These are phyloP conservation scores for Pseudomonodictys pantanalensis DNA, from an alignment of 495 filamentous ascomycete species.

Conservation along the genomic window DNA sequence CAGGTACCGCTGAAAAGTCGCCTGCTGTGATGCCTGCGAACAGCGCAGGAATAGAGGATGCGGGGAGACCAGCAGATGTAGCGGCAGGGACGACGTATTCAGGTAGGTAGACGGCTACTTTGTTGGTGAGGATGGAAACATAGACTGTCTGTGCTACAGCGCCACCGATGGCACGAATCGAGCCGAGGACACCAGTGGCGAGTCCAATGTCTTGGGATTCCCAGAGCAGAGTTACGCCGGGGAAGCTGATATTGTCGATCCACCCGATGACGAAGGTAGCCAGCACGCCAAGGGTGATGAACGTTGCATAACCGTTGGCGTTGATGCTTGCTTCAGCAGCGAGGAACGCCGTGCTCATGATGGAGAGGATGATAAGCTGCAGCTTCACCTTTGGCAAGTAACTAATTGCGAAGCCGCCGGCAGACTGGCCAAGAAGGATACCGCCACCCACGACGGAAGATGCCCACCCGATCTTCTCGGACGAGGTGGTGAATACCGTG, in stretches of 20 bases:
- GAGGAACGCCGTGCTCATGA: slow-evolving; percentile 28
- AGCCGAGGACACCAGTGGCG: slow-evolving; percentile 47
- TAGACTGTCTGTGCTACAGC: slow-evolving; percentile 46
- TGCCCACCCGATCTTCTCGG: slow-evolving; percentile 28
- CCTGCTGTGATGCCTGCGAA: slow-evolving; percentile 41
- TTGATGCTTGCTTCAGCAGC: slow-evolving; percentile 25
- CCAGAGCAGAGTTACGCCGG: slow-evolving; percentile 34
- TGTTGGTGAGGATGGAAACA: slow-evolving; percentile 48
- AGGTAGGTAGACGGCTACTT: slow-evolving; percentile 43
- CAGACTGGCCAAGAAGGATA: slow-evolving; percentile 33
- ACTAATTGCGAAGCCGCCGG: slow-evolving; percentile 31
- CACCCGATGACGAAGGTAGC: slow-evolving; percentile 37
- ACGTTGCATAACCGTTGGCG: slow-evolving; percentile 9
- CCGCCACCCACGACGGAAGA: slow-evolving; percentile 34
- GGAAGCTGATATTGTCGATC: slow-evolving; percentile 35
- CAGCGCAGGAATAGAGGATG: slow-evolving; percentile 42
- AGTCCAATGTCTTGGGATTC: slow-evolving; percentile 48
- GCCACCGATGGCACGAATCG: slow-evolving; percentile 37
- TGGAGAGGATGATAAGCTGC: slow-evolving; percentile 29
- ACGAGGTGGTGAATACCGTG: slow-evolving; percentile 34
- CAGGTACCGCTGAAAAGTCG: slow-evolving; percentile 45
- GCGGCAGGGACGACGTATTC: slow-evolving; percentile 44
- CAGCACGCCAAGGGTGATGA: slow-evolving; percentile 32
- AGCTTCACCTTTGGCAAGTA: slow-evolving; percentile 36
- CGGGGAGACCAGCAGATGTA: slow-evolving; percentile 46